phyloP scores from a whole-genome alignment of 768 basidiomycete genomes.

The Pleurotus cornucopiae region DNA sequence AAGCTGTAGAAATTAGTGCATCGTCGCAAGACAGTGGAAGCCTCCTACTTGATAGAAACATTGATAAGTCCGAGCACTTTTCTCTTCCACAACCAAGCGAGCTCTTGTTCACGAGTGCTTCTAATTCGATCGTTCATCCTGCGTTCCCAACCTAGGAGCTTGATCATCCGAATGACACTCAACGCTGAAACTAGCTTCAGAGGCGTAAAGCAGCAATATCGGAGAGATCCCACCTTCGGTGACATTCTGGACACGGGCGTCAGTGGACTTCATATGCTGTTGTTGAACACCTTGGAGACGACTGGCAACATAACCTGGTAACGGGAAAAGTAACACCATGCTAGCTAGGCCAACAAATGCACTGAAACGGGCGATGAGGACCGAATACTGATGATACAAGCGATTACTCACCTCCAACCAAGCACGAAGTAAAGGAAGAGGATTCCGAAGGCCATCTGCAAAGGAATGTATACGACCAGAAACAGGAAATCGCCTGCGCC shows the following conservation, averaged over 20 bases:
- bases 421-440: slow-evolving; percentile 42
- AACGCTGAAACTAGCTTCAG: slow-evolving; percentile 36
- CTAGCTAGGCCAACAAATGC: slow-evolving; percentile 54
- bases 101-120: slow-evolving; percentile 58
- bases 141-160: slow-evolving; percentile 67
- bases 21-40: neutral
- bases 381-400: neutral
- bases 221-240: slow-evolving; percentile 46
- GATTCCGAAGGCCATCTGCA: slow-evolving; percentile 35
- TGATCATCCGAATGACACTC: slow-evolving; percentile 62
- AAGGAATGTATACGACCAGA: slow-evolving; percentile 32
- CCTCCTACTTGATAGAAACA: slow-evolving; percentile 36
- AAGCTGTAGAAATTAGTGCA: slow-evolving; percentile 31
- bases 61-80: slow-evolving; percentile 47
- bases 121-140: slow-evolving; percentile 48
- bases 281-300: slow-evolving; percentile 42
- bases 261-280: slow-evolving; percentile 45
- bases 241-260: slow-evolving; percentile 56
- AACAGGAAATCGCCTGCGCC: slow-evolving; percentile 30
- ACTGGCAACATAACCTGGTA: slow-evolving; percentile 55
- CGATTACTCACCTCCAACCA: slow-evolving; percentile 37
- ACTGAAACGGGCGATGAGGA: slow-evolving; percentile 21
- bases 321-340: slow-evolving; percentile 49
- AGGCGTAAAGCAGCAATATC: slow-evolving; percentile 8
- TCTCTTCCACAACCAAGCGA: slow-evolving; percentile 47